Conservation (phyloP, 1,139 yeast species). For the Sugiyamaella xylanicola region DNA sequence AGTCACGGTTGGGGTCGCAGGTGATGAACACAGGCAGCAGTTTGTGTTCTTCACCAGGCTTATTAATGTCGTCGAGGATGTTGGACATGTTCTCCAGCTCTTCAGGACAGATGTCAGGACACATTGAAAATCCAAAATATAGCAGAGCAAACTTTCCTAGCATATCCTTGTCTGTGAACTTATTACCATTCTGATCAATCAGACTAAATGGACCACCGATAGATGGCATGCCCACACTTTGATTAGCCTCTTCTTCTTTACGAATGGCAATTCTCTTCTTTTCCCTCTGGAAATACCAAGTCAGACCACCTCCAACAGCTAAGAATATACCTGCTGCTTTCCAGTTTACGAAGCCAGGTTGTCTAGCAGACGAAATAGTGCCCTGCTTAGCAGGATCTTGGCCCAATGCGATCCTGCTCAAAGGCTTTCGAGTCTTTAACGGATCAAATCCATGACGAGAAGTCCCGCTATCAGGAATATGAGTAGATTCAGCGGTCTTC, state of each 20-base stretch:
- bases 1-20: conserved; percentile 94
- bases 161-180: conserved; percentile 75
- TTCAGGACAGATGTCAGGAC: conserved; percentile 98
- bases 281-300: conserved; percentile 69
- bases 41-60: conserved; percentile 48
- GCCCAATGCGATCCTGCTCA: conserved; percentile 58
- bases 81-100: conserved; percentile 88
- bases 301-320: conserved; percentile 67
- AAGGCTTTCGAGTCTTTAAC: conserved; percentile 41
- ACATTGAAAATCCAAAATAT: conserved; percentile 94
- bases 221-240: conserved; percentile 88
- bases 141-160: conserved; percentile 75
- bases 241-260: conserved; percentile 75
- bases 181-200: conserved; percentile 66
- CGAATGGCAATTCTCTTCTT: conserved; percentile 73
- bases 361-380: conserved; percentile 40
- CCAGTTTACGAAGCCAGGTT: conserved; percentile 81
- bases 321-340: conserved; percentile 71
- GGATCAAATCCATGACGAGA: conserved; percentile 38
- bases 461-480: conserved; percentile 27
- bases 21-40: conserved; percentile 88
- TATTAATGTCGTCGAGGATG: conserved; percentile 63
- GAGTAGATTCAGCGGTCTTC: background rate
- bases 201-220: conserved; percentile 89
- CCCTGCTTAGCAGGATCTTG: conserved; percentile 42